phyloP scores from a whole-genome alignment of 306 rosid genomes.

The Lathyrus oleraceus region DNA sequence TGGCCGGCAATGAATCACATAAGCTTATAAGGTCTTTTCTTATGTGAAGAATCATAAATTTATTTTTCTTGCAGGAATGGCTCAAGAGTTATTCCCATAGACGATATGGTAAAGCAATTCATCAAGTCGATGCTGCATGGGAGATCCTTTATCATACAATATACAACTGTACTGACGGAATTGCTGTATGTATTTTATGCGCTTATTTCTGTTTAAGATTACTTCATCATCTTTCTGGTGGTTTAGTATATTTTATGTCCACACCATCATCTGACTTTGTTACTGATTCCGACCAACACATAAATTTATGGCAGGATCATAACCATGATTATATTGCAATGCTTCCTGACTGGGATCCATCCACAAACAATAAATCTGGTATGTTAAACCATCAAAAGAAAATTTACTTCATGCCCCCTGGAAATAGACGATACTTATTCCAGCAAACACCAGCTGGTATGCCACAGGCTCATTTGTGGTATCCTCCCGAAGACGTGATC shows the following conservation, averaged over 20 bases:
- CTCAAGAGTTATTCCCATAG: conserved; percentile 69
- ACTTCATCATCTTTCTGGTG: background rate
- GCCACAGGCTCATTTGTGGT: conserved; percentile 89
- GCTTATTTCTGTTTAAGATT: conserved; percentile 1
- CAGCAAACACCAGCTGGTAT: conserved; percentile 40
- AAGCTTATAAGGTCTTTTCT: background rate
- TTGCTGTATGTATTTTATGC: conserved; percentile 64
- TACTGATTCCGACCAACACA: conserved; percentile 23
- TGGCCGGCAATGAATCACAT: background rate
- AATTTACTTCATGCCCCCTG: conserved; percentile 40
- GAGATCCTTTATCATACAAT: conserved; percentile 83
- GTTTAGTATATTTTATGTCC: too few relatives aligned
- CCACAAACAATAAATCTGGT: conserved; percentile 34
- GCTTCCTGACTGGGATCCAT: conserved; percentile 92
- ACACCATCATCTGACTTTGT: background rate
- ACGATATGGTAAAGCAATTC: conserved; percentile 78
- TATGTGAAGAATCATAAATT: background rate
- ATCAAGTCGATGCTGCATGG: conserved; percentile 82
- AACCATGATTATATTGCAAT: conserved; percentile 76
- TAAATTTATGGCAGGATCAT: conserved; percentile 68
- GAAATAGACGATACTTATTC: conserved; percentile 51
- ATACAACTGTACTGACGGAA: conserved; percentile 85
- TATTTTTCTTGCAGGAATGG: conserved; percentile 65
- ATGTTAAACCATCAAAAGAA: conserved; percentile 35
- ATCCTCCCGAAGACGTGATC: conserved; percentile 65